Percentiles rank a stretch among this genome's conserved stretches.
These are phyloP conservation scores for Calocera viscosa DNA, from an alignment of 768 basidiomycete genomes.

Conservation along the genomic window DNA sequence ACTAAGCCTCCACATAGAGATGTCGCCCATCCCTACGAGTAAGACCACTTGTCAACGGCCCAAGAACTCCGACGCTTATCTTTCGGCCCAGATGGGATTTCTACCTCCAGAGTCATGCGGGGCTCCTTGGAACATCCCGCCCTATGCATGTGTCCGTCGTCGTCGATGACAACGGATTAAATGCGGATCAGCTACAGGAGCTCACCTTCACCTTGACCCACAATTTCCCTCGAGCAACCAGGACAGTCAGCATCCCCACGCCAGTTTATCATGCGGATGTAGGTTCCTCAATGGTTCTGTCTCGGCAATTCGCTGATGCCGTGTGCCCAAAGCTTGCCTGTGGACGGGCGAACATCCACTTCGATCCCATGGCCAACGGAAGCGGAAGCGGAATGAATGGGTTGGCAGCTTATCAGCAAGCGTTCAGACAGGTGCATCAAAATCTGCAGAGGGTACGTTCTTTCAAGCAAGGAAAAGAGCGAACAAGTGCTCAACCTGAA, in stretches of 20 bases:
- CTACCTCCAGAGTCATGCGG: slow-evolving; percentile 7
- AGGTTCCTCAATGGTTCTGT: background rate
- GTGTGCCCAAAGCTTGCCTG: background rate
- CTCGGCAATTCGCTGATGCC: background rate
- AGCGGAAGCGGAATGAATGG: background rate
- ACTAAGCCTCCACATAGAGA: background rate
- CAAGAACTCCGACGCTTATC: background rate
- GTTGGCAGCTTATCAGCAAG: background rate
- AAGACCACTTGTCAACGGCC: background rate
- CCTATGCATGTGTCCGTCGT: slow-evolving; percentile 8
- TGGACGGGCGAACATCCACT: background rate
- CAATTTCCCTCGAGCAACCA: slow-evolving; percentile 6
- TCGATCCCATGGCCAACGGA: background rate
- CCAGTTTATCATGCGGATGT: background rate
- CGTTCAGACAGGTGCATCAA: background rate
- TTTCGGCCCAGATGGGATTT: slow-evolving; percentile 6
- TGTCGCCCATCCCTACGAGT: background rate
- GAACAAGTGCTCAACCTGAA: background rate
- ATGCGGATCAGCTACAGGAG: slow-evolving; percentile 7
- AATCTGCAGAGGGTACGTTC: background rate
- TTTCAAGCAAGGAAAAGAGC: background rate
- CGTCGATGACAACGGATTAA: slow-evolving; percentile 9
- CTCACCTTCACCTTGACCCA: background rate
- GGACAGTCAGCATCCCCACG: slow-evolving; percentile 4
- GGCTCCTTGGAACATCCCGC: background rate